phyloP scores from a whole-genome alignment of 768 basidiomycete species.

The Tulasnella sp. region DNA sequence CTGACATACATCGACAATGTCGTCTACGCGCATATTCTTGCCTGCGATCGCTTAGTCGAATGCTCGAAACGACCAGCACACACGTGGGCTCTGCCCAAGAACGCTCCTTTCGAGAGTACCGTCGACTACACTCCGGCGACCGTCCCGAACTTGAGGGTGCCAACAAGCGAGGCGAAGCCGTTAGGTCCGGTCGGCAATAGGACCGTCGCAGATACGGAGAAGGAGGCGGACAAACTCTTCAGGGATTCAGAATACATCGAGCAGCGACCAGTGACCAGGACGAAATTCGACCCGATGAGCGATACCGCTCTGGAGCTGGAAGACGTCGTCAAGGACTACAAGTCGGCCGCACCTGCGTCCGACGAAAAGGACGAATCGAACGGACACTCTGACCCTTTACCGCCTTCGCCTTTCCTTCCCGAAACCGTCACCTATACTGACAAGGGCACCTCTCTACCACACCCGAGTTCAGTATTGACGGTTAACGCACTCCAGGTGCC shows the following conservation, averaged over 20 bases:
- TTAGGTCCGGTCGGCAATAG: constrained; percentile 73
- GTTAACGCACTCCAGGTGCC: constrained; percentile 59
- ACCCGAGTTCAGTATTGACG: constrained; percentile 22
- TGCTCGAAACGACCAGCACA: constrained; percentile 48
- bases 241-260: constrained; percentile 43
- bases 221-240: constrained; percentile 56
- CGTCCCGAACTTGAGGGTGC: constrained; percentile 60
- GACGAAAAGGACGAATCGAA: not conserved
- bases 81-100: constrained; percentile 39
- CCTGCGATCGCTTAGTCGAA: constrained; percentile 70
- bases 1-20: constrained; percentile 97
- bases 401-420: constrained; percentile 24
- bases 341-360: constrained; percentile 38
- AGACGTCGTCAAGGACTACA: constrained; percentile 37
- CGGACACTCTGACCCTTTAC: constrained; percentile 15
- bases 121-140: constrained; percentile 62
- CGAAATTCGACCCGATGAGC: constrained; percentile 77
- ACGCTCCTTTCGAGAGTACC: constrained; percentile 39
- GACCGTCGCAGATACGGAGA: constrained; percentile 48
- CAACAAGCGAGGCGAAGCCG: constrained; percentile 75
- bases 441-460: constrained; percentile 27
- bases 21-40: constrained; percentile 88
- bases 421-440: constrained; percentile 36
- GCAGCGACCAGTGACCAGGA: constrained; percentile 57
- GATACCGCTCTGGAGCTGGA: constrained; percentile 52